Base-by-base conservation (phyloP, 495 filamentous ascomycete genomes). In the Oleoguttula mirabilis region DNA sequence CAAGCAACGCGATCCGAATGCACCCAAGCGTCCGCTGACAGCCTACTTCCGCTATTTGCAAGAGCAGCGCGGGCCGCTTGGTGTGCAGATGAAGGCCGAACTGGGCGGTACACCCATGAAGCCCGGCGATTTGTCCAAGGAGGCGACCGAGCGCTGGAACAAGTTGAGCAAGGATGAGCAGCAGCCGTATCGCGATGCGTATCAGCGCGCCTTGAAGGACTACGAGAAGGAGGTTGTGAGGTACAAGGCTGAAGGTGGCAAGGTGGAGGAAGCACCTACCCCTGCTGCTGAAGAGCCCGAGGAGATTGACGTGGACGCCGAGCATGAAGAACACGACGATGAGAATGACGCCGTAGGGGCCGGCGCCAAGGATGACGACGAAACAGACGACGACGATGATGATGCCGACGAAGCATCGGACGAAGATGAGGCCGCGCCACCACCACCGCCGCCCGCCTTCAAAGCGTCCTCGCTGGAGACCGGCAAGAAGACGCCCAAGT, bases 41-140 rank as follows among this genome's bases (percentile, higher is more conserved):
- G 86, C 90, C 0, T 95, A 86, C 65, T 94, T 98, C 68, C 66
- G 95, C 24, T 96, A 82, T 66, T 84, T 90, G 69, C 77, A 90
- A 53, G 76, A 76, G 24, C 86, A 84, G 32, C 81, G 90, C 21
- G 62, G 71, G 15, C 73, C 75, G 55, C 87, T 96, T 48, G 77
- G 77, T 19, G 68, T 64, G 6, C 86, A 94, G 44, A 68, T 96
- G 15, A 84, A 80, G 10, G 55, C 69, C 2, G 66, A 73, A 25
- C 30, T 35, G 11, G 34, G 23, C 3, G 41, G 22, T 16, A 16
- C 20, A 17, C 8, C 36, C 2, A 73, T 75, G 2, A 76, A 75
- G 43, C 82, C 85, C 47, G 82, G 80, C 51, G 80, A 88, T 36
- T 78, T 94, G 12, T 72, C 82, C 47, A 76, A 79, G 17, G 86